These are phyloP conservation scores for Termitomyces sp. DNA, from an alignment of 768 basidiomycete species.

Conservation along the genomic window DNA sequence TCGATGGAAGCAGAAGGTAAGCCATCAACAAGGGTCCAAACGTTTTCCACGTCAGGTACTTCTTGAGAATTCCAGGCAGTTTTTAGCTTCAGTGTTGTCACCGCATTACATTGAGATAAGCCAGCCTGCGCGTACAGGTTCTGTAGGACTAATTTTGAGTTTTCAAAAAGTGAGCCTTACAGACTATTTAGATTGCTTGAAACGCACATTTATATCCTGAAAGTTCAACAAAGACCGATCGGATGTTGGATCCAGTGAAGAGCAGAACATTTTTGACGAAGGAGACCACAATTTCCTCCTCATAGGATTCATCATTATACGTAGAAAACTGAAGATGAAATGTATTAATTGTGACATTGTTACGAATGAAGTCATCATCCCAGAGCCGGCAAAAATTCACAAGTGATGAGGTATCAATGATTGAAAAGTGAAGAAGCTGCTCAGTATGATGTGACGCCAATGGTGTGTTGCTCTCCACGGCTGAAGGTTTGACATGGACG, in stretches of 20 bases:
- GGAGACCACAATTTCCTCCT: not conserved
- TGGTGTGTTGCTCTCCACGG: no score
- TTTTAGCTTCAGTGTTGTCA: not conserved
- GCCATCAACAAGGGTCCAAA: not conserved
- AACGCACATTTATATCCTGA: not conserved
- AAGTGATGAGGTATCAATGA: not conserved
- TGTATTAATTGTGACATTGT: not conserved
- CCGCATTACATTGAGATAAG: not conserved
- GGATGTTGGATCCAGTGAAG: not conserved
- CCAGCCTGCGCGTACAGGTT: not conserved
- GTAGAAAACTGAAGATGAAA: not conserved
- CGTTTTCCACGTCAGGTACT: not conserved
- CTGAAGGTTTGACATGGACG: not conserved
- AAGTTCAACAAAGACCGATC: not conserved
- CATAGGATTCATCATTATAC: not conserved
- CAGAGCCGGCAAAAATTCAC: not conserved
- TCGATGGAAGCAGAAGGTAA: no score
- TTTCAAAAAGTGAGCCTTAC: not conserved
- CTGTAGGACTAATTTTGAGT: not conserved
- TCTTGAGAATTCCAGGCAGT: no score
- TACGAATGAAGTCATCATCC: not conserved
- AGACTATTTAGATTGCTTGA: not conserved
- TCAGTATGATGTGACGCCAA: not conserved
- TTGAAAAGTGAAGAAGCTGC: not conserved
- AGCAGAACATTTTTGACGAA: not conserved